Evolutionary conservation across 257 asterid species (phyloP).

Genomic region (Hygrophila difformis): DNA sequence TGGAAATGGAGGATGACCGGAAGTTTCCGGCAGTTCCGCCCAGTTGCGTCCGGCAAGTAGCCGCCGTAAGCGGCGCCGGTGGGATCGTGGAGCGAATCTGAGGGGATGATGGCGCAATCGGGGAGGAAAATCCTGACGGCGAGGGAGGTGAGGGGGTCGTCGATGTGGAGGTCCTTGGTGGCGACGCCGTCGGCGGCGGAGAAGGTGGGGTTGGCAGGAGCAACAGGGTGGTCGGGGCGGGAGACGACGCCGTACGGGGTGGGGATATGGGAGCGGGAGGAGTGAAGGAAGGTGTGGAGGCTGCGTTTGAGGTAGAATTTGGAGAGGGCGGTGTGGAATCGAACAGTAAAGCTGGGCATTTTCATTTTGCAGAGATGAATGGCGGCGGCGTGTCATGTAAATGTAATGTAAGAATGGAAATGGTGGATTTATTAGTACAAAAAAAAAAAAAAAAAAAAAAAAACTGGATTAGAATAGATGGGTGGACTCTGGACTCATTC

Average conservation of each 20-base stretch:
- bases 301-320: conserved; percentile 65
- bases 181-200: conserved; percentile 63
- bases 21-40: conserved; percentile 46
- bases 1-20: conserved; percentile 85
- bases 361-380: too few relatives aligned
- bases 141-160: conserved; percentile 53
- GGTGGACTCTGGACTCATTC: too few relatives aligned
- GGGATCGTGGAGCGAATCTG: conserved; percentile 16
- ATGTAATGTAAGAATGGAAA: too few relatives aligned
- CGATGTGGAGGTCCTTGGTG: conserved; percentile 78
- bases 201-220: conserved; percentile 57
- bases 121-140: conserved; percentile 75
- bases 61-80: conserved; percentile 53
- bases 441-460: too few relatives aligned
- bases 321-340: conserved; percentile 50
- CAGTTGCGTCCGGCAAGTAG: conserved; percentile 43
- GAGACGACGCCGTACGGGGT: conserved; percentile 43
- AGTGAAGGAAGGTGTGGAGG: conserved; percentile 37
- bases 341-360: conserved; percentile 70
- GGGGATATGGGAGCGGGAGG: too few relatives aligned
- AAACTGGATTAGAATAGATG: too few relatives aligned
- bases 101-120: conserved; percentile 36
- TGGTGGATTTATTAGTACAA: too few relatives aligned
- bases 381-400: too few relatives aligned
- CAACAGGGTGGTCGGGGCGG: conserved; percentile 45